Evolutionary conservation across 1,284 basidiomycete genomes (phyloP).

Genomic region (Anthracocystis setariae): DNA sequence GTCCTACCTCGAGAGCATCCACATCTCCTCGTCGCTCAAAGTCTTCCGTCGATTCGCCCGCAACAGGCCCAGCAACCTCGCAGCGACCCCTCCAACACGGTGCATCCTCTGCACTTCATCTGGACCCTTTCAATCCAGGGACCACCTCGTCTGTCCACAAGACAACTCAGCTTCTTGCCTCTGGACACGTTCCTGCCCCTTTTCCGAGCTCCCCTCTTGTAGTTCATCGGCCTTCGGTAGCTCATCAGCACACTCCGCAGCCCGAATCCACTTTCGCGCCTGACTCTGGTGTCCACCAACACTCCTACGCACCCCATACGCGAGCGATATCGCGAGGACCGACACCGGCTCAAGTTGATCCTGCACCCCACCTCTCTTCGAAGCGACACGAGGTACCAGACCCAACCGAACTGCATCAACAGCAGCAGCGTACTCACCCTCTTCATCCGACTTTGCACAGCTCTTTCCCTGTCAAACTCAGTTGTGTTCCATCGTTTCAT

Average conservation of each 20-base stretch:
- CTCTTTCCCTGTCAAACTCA: neutral
- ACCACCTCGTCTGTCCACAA: neutral
- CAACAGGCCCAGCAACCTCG: neutral
- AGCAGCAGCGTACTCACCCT: neutral
- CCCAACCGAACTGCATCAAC: neutral
- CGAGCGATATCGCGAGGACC: slow-evolving; percentile 9
- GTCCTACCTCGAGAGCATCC: slow-evolving; percentile 12
- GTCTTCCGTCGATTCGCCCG: slow-evolving; percentile 8
- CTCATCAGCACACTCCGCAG: slow-evolving; percentile 12
- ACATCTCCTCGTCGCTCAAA: slow-evolving; percentile 23
- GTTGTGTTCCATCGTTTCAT: neutral
- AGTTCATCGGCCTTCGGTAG: slow-evolving; percentile 4
- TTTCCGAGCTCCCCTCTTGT: slow-evolving; percentile 23
- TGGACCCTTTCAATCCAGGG: slow-evolving; percentile 1
- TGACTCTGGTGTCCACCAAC: neutral
- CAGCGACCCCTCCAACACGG: neutral
- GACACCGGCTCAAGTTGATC: slow-evolving; percentile 11
- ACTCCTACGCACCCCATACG: neutral
- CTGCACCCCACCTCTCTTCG: slow-evolving; percentile 1
- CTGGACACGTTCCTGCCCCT: slow-evolving; percentile 1
- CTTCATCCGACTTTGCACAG: slow-evolving; percentile 4
- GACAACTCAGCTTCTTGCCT: neutral
- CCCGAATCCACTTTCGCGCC: neutral
- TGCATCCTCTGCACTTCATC: slow-evolving; percentile 1
- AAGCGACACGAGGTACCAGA: neutral